These are phyloP conservation scores for Quercus rubra DNA, from an alignment of 306 rosid species.

Conservation along the genomic window DNA sequence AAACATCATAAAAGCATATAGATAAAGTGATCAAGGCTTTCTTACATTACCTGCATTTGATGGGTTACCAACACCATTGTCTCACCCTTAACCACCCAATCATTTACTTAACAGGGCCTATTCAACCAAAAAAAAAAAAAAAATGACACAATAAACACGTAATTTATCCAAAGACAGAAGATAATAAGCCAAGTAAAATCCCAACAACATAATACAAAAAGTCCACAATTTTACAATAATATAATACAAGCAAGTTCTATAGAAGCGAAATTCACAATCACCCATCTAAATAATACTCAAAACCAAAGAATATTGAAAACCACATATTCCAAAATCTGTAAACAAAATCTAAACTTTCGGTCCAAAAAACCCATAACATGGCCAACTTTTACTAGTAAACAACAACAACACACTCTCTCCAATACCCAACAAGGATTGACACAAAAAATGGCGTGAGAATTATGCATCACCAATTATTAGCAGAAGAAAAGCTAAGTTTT, in stretches of 20 bases:
- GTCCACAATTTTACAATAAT: background rate
- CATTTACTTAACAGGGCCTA: slow-evolving; percentile 48
- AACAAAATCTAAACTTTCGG: background rate
- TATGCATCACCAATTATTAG: background rate
- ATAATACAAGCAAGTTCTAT: background rate
- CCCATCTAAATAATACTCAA: background rate
- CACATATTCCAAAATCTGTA: background rate
- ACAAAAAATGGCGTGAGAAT: background rate
- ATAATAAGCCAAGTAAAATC: background rate
- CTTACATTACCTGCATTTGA: slow-evolving; percentile 70
- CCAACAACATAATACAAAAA: background rate
- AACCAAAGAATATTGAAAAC: background rate
- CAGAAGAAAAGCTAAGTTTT: background rate
- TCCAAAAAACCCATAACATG: background rate
- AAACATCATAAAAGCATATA: background rate
- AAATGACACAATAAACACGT: background rate
- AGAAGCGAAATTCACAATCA: background rate
- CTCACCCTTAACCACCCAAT: slow-evolving; percentile 44
- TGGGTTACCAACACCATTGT: slow-evolving; percentile 69
- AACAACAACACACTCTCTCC: background rate
- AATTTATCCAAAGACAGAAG: background rate
- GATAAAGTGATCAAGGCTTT: background rate
- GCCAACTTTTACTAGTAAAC: background rate
- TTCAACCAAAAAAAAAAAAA: slow-evolving; percentile 31
- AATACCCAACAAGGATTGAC: background rate